Evolutionary conservation across 352 stramenopile genomes (phyloP), one percentile per base, ranked within the genome.

Genomic region (Globisporangium megalacanthum): DNA sequence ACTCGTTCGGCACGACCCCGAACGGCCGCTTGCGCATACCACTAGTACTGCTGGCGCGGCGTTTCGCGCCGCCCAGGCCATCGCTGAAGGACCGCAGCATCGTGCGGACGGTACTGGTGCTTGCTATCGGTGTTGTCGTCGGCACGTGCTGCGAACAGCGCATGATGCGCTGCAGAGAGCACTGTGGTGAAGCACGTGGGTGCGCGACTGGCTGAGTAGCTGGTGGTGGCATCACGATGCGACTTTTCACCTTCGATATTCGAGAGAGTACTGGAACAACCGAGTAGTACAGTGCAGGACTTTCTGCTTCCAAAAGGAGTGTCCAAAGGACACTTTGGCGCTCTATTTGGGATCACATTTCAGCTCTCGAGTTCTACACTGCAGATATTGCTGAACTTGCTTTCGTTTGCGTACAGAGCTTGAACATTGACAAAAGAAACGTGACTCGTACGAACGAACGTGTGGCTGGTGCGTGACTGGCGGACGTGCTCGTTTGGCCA

Each of bases 1-100:
- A 82, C 58, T 89, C 70, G 44, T 75, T 81, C 9, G 75, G 74
- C 29, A 86, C 57, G 17, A 84, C 56, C 2, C 54, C 45, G 20
- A 69, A 64, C 10, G 61, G 61, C n/a, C 64, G 58, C 45, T 55
- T 64, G 45, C 13, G 19, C 6, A 36, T n/a, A 29, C 6, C 20
- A 17, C 19, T 49, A n/a, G 8, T 13, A 19, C 9, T 47, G 6
- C 14, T 22, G 41, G 11, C 14, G 44, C 44, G 20, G 44, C 8
- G n/a, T 49, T 20, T n/a, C 6, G 19, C n/a, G 7, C 14, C 41
- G 41, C 41, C 41, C 1, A 45, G 13, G 39, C 15, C 14, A 5
- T 3, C n/a, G 19, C 8, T 14, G 8, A 31, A 49, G 9, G 44
- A 29, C 15, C 42, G n/a, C 42, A 47, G 42, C 42, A 47, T 25